A percentile compares a stretch with the other conserved stretches of the same genome.
These are phyloP conservation scores for Xylariaceae sp. DNA, from an alignment of 2,329 filamentous ascomycete species.

Conservation along the genomic window DNA sequence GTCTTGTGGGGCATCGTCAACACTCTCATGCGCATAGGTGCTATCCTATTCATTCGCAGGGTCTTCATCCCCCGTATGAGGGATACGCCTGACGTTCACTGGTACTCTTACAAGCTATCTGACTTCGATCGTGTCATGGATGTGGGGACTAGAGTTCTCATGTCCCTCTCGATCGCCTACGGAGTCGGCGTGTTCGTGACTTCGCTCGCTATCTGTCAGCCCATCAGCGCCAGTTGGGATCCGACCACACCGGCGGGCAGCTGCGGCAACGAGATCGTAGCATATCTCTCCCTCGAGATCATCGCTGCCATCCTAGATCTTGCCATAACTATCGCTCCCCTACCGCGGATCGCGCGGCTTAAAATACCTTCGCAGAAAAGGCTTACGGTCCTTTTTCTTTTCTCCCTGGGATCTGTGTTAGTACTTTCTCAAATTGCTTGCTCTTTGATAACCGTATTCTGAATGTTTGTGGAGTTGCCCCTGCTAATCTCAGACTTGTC, in stretches of 20 bases:
- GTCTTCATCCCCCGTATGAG: neutral
- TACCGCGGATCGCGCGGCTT: neutral
- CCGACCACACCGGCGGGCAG: neutral
- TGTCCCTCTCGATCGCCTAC: conserved; percentile 1
- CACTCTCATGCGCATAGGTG: conserved; percentile 5
- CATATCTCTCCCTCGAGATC: conserved; percentile 7
- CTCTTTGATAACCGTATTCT: neutral
- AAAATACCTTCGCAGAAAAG: neutral
- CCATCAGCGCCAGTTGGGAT: conserved; percentile 6
- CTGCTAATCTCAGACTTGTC: neutral
- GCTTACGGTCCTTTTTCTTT: neutral
- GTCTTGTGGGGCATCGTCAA: conserved; percentile 8
- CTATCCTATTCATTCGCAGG: conserved; percentile 4
- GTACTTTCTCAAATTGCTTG: neutral
- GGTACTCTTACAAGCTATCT: no score
- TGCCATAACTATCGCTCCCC: conserved; percentile 3
- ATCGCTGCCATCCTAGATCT: conserved; percentile 5
- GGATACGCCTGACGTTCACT: no score
- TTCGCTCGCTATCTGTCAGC: conserved; percentile 8
- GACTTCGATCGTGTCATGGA: neutral
- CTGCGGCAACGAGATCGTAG: conserved; percentile 5
- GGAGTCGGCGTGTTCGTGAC: conserved; percentile 1
- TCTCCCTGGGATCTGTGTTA: conserved; percentile 7
- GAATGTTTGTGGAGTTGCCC: neutral
- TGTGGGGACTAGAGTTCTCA: neutral